Conservation (phyloP, 1,284 basidiomycete species). For the Naganishia sp. region DNA sequence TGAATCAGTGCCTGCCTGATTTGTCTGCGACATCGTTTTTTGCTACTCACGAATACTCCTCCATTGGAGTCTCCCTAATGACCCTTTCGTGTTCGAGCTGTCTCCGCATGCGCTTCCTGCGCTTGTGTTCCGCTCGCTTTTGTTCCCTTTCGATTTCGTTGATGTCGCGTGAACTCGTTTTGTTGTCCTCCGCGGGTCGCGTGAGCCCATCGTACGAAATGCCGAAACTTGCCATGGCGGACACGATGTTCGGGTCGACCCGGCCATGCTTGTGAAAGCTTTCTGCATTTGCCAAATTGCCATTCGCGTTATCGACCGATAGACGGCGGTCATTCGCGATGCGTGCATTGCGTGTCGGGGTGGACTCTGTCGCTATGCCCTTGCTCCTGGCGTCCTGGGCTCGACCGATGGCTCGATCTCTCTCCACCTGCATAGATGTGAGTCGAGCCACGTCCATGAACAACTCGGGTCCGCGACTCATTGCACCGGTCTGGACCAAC, state of each 20-base stretch:
- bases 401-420: background rate
- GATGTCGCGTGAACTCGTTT: background rate
- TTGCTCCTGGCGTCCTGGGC: conserved; percentile 18
- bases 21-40: background rate
- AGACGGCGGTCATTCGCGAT: background rate
- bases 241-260: background rate
- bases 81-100: conserved; percentile 25
- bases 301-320: conserved; percentile 1
- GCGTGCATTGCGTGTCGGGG: background rate
- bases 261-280: background rate
- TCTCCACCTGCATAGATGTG: conserved; percentile 14
- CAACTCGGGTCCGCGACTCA: conserved; percentile 7
- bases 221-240: conserved; percentile 22
- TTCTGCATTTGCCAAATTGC: background rate
- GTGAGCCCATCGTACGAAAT: conserved; percentile 4
- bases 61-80: conserved; percentile 19
- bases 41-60: conserved; percentile 23
- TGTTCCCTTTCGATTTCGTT: background rate
- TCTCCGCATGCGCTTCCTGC: conserved; percentile 13
- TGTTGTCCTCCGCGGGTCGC: background rate
- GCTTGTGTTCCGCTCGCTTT: conserved; percentile 9
- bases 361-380: conserved; percentile 17
- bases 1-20: background rate
- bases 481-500: background rate
- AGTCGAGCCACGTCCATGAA: conserved; percentile 21